Evolutionary conservation across 108 stramenopile species (phyloP).

Genomic region (Stephanodiscus triporus): DNA sequence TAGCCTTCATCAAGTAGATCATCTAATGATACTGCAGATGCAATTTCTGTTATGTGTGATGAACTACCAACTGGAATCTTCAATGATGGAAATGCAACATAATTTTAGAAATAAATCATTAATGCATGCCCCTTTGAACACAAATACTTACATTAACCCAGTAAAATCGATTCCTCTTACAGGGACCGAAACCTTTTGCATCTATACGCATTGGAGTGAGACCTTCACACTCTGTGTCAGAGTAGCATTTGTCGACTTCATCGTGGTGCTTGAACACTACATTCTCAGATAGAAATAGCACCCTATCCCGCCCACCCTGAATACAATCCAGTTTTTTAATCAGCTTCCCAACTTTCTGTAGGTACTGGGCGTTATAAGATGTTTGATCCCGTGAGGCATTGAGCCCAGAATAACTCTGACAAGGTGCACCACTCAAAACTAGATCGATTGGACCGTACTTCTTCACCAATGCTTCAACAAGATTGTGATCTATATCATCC

Average conservation of each 20-base stretch:
- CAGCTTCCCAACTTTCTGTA: slow-evolving; percentile 26
- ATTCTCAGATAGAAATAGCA: slow-evolving; percentile 44
- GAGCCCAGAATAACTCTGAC: slow-evolving; percentile 27
- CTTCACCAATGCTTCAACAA: slow-evolving; percentile 12
- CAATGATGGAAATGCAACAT: not conserved
- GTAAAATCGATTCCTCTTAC: slow-evolving; percentile 36
- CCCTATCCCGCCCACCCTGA: slow-evolving; percentile 21
- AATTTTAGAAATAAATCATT: not conserved
- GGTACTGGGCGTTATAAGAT: slow-evolving; percentile 32
- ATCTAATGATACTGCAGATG: slow-evolving; percentile 15
- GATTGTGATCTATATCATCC: slow-evolving; percentile 9
- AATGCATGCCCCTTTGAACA: not conserved
- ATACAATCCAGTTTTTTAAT: slow-evolving; percentile 24
- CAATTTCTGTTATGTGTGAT: slow-evolving; percentile 15
- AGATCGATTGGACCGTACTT: slow-evolving; percentile 36
- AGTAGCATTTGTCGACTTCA: slow-evolving; percentile 17
- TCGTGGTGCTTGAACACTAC: slow-evolving; percentile 33
- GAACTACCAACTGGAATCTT: slow-evolving; percentile 20
- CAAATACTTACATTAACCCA: slow-evolving; percentile 35
- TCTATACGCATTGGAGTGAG: slow-evolving; percentile 31
- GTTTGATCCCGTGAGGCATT: slow-evolving; percentile 16
- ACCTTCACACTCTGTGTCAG: not conserved
- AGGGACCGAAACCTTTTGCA: slow-evolving; percentile 33
- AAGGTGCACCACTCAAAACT: slow-evolving; percentile 38
- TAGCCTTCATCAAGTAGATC: slow-evolving; percentile 24